Base-by-base conservation (phyloP, 2,329 filamentous ascomycete species). In the Calonectria hongkongensis region DNA sequence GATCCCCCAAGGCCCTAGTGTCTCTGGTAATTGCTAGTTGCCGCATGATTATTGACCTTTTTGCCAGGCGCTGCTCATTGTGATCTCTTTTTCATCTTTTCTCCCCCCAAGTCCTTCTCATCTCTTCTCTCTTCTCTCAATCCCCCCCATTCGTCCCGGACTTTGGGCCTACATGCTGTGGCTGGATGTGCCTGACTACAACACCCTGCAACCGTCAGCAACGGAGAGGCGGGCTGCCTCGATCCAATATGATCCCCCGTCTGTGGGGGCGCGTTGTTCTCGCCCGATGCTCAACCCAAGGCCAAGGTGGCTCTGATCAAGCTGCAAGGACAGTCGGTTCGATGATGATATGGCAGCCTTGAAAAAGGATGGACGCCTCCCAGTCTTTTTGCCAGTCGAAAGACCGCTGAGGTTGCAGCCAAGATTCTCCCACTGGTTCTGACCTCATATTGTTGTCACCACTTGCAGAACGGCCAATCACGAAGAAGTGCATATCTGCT, bases 111-210 rank as follows among this genome's bases (percentile, higher is more conserved):
- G 28, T 25, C 10, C 58, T 58, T 58, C 28, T 45, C 50, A 13
- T 10, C 64, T 69, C 56, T 69, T 63, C n/a, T 54, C 66, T 69
- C 66, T 68, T 41, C 56, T 54, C 47, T 45, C 45, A 27, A 18
- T 30, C 21, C 54, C 30, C 51, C 30, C 27, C 28, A 7, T 28
- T 41, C 21, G 30, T 47, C 41, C 27, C 12, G 5, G 25, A 4
- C 12, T n/a, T 33, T 47, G 28, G 58, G 41, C n/a, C 27, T 33
- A 25, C 2, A 21, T 63, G 58, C 12, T 47, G 41, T 63, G 58
- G 27, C 21, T 60, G 6, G 27, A 10, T 16, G 7, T 63, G 41
- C 58, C 54, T 60, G 33, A 60, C 10, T 25, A 15, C 25, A 16
- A 15, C 25, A 16, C 54, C 54, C 36, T 60, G 13, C 30, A 21